Conservation (phyloP, 1,139 yeast genomes). For the Wickerhamomyces sp. region DNA sequence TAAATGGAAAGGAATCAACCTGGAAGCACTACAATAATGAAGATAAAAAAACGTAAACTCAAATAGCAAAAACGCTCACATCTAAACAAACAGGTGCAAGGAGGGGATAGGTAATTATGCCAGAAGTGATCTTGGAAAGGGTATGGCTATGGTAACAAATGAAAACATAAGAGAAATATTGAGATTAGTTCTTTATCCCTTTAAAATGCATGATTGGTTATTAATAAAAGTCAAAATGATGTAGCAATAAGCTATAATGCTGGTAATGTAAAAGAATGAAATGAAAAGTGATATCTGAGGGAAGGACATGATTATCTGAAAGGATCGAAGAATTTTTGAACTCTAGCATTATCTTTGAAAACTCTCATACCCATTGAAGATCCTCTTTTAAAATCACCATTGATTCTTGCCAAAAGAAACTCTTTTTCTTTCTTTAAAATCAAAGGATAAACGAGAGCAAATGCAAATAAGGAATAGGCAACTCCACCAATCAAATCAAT, state of each 20-base stretch:
- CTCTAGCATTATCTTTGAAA: slow-evolving; percentile 37
- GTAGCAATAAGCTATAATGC: not conserved
- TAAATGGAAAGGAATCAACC: not conserved
- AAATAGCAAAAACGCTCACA: not conserved
- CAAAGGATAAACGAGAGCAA: slow-evolving; percentile 34
- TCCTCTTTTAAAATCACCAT: slow-evolving; percentile 33
- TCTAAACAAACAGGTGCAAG: no score
- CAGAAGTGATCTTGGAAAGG: no score
- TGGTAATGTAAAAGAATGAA: not conserved
- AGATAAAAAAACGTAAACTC: not conserved
- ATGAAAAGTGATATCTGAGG: not conserved
- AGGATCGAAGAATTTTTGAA: slow-evolving; percentile 52
- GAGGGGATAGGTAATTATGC: no score
- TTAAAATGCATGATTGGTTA: not conserved
- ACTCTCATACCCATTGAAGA: slow-evolving; percentile 60
- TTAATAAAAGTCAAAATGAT: not conserved
- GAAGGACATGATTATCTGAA: slow-evolving; percentile 12
- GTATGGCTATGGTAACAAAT: not conserved
- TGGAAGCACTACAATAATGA: not conserved
- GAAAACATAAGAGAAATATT: not conserved
- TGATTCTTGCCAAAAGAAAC: slow-evolving; percentile 28
- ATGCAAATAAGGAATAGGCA: slow-evolving; percentile 43
- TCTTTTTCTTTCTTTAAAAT: slow-evolving; percentile 26
- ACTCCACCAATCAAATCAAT: slow-evolving; percentile 54
- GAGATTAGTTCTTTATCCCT: not conserved